Base-by-base conservation (phyloP, 495 filamentous ascomycete species). In the Pseudoneurospora amorphoporcata region DNA sequence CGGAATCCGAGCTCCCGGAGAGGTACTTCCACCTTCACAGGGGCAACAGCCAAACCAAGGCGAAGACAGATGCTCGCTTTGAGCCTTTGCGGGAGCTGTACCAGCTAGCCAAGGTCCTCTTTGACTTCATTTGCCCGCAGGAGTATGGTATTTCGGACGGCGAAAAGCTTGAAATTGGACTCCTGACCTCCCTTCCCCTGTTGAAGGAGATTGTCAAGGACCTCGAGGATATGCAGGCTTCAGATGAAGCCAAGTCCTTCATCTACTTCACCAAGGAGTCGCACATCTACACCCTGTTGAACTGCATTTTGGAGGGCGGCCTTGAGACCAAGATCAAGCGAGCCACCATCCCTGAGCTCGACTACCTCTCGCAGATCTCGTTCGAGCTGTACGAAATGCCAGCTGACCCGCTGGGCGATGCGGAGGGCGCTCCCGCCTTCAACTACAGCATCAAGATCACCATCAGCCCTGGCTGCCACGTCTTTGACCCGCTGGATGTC, bases 261-360 rank as follows among this genome's bases (percentile, higher is more conserved):
- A 90, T 98, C 84, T 99, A 99, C 82, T 99, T 99, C 79, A 99
- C 95, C 38, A 99, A 99, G 79, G 95, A 99, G 83, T 95, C 92
- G 6, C 95, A 99, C 76, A 98, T 99, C 75, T 99, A 99, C 83
- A 98, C 95, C 19, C 87, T 99, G 39, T 87, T 99, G 68, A 99
- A 99, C 82, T 98, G 96, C 81, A 98, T 99, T 74, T 85, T 99
- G 40, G 95, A 98, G 82, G 95, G 95, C 73, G 95, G 96, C 41
- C 92, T 99, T 73, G 90, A 94, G 75, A 95, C 94, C 35, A 98
- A 98, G 82, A 88, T 89, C 76, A 90, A 93, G 73, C 89, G 95
- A 58, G 92, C 91, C 77, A 92, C 93, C 39, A 99, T 99, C 75
- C 95, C 95, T 0, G 95, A 99, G 79, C 88, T 99, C 68, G 95